phyloP scores from a whole-genome alignment of 495 filamentous ascomycete genomes.

The Lepraria neglecta region DNA sequence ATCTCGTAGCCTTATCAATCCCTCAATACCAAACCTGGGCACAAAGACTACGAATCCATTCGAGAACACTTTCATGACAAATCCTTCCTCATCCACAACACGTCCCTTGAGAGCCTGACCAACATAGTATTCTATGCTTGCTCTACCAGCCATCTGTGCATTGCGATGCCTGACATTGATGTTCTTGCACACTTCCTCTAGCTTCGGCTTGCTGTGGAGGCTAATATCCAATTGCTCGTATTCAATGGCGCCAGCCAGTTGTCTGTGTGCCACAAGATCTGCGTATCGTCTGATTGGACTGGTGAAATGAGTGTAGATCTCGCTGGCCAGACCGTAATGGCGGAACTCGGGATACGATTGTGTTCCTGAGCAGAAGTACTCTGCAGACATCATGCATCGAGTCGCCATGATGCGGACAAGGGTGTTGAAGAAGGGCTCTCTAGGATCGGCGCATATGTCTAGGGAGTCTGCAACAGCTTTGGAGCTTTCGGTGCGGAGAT shows the following conservation, averaged over 20 bases:
- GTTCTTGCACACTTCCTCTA: slow-evolving; percentile 92
- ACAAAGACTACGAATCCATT: slow-evolving; percentile 97
- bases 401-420: slow-evolving; percentile 94
- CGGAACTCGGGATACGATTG: slow-evolving; percentile 90
- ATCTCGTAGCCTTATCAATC: slow-evolving; percentile 77
- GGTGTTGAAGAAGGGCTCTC: slow-evolving; percentile 98
- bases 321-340: slow-evolving; percentile 89
- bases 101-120: slow-evolving; percentile 88
- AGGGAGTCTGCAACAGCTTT: slow-evolving; percentile 86
- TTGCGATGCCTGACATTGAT: slow-evolving; percentile 97
- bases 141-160: slow-evolving; percentile 87
- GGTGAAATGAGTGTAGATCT: slow-evolving; percentile 99
- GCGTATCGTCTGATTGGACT: slow-evolving; percentile 95
- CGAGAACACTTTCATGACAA: slow-evolving; percentile 92
- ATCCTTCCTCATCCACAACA: slow-evolving; percentile 78
- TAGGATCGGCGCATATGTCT: slow-evolving; percentile 70
- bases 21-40: slow-evolving; percentile 90
- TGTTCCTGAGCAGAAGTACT: slow-evolving; percentile 93
- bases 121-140: slow-evolving; percentile 93
- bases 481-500: slow-evolving; percentile 74
- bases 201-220: slow-evolving; percentile 63
- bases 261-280: slow-evolving; percentile 86
- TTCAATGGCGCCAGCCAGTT: slow-evolving; percentile 88
- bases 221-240: slow-evolving; percentile 79
- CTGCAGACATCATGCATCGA: slow-evolving; percentile 97